phyloP scores from a whole-genome alignment of 1,139 yeast genomes.

The Geotrichum phurueaensis region DNA sequence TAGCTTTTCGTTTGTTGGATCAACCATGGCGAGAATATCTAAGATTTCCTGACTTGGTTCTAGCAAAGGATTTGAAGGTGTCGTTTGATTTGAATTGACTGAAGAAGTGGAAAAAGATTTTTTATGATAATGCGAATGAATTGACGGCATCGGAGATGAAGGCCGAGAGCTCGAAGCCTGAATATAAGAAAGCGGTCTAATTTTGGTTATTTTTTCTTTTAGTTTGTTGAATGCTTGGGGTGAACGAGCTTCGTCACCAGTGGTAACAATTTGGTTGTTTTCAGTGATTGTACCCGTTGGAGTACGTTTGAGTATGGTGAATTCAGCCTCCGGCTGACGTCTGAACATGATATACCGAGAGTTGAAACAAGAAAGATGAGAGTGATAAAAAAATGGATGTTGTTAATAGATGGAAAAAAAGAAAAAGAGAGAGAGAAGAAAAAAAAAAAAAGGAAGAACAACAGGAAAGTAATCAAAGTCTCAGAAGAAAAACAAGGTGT shows the following conservation, averaged over 20 bases:
- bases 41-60: slow-evolving; percentile 12
- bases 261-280: slow-evolving; percentile 9
- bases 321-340: slow-evolving; percentile 11
- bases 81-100: neutral
- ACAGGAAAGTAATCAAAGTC: neutral
- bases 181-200: slow-evolving; percentile 8
- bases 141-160: neutral
- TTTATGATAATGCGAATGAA: neutral
- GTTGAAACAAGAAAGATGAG: neutral
- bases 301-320: slow-evolving; percentile 10
- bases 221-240: slow-evolving; percentile 1
- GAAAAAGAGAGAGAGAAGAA: neutral
- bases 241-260: slow-evolving; percentile 2
- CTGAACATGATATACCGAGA: slow-evolving; percentile 6
- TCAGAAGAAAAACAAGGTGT: neutral
- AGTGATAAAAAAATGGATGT: neutral
- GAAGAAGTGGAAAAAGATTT: slow-evolving; percentile 1
- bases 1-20: slow-evolving; percentile 17
- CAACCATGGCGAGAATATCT: slow-evolving; percentile 18
- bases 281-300: slow-evolving; percentile 7
- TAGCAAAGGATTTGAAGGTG: neutral
- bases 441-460: neutral
- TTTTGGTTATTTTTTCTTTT: slow-evolving; percentile 9
- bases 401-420: neutral
- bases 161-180: neutral